Evolutionary conservation across 1,139 yeast species (phyloP).

Genomic region (Scheffersomyces titani): DNA sequence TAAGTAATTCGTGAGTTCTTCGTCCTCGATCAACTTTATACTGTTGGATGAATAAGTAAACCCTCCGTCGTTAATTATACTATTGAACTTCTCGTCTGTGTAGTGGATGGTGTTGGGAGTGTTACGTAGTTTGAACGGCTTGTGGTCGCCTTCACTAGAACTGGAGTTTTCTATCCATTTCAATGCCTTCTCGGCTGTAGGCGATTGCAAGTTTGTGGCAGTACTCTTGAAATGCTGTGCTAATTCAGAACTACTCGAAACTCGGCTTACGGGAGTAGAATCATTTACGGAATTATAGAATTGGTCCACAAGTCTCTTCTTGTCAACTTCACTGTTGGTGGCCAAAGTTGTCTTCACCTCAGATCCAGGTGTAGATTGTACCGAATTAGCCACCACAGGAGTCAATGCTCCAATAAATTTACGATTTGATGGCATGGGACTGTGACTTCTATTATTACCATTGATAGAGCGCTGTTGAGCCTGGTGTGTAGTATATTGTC

Average conservation of each 20-base stretch:
- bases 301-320: conserved; percentile 43
- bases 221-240: conserved; percentile 1
- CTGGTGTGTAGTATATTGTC: conserved; percentile 1
- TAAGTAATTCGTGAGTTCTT: conserved; percentile 30
- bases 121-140: not conserved
- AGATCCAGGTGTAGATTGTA: not conserved
- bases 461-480: conserved; percentile 11
- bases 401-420: not conserved
- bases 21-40: conserved; percentile 19
- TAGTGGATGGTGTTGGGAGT: not conserved
- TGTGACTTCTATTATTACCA: not conserved
- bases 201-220: not conserved
- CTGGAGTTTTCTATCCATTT: conserved; percentile 1
- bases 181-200: conserved; percentile 3
- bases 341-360: not conserved
- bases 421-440: not conserved
- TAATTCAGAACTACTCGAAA: conserved; percentile 10
- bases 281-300: conserved; percentile 30
- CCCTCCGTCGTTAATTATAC: conserved; percentile 25
- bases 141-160: not conserved
- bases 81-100: conserved; percentile 15
- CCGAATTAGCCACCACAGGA: not conserved
- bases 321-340: conserved; percentile 15
- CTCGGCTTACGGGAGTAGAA: conserved; percentile 8
- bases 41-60: conserved; percentile 16